phyloP scores from a whole-genome alignment of 768 basidiomycete species.

The Chalciporus chontae region DNA sequence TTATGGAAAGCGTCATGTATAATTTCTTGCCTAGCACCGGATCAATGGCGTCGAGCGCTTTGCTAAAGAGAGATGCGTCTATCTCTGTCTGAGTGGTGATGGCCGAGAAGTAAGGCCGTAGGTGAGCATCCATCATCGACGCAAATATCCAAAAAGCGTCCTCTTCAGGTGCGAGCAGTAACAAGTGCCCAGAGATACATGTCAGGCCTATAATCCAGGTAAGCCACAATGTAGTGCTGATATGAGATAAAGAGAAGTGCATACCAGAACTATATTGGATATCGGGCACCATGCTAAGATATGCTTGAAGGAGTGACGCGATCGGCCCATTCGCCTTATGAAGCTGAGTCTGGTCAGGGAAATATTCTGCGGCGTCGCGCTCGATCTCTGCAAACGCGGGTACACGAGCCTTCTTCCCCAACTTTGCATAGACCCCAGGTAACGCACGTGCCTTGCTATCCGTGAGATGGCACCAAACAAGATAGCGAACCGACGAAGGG shows the following conservation, averaged over 20 bases:
- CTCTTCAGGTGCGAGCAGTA: constrained; percentile 77
- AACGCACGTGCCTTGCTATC: constrained; percentile 72
- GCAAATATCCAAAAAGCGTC: constrained; percentile 91
- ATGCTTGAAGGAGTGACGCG: constrained; percentile 61
- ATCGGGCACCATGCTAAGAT: constrained; percentile 84
- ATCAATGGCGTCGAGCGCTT: constrained; percentile 65
- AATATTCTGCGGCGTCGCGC: constrained; percentile 51
- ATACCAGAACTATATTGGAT: constrained; percentile 63
- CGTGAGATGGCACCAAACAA: constrained; percentile 79
- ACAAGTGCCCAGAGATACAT: constrained; percentile 65
- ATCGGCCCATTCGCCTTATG: constrained; percentile 56
- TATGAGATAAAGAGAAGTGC: constrained; percentile 1
- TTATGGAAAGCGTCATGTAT: constrained; percentile 59
- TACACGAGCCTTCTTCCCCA: constrained; percentile 55
- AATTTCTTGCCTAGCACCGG: constrained; percentile 59
- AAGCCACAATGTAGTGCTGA: neutral
- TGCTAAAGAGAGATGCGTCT: constrained; percentile 67
- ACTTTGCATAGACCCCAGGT: constrained; percentile 62
- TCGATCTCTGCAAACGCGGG: constrained; percentile 52
- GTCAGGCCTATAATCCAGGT: constrained; percentile 50
- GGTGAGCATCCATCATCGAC: constrained; percentile 79
- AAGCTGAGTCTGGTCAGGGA: constrained; percentile 56
- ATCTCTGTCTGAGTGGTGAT: constrained; percentile 66
- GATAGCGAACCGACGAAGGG: constrained; percentile 78
- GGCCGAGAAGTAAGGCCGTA: constrained; percentile 73